Evolutionary conservation across 202 grass and related monocot species (phyloP), one percentile per base, ranked within the genome.

Genomic region (Elaeis oleifera): DNA sequence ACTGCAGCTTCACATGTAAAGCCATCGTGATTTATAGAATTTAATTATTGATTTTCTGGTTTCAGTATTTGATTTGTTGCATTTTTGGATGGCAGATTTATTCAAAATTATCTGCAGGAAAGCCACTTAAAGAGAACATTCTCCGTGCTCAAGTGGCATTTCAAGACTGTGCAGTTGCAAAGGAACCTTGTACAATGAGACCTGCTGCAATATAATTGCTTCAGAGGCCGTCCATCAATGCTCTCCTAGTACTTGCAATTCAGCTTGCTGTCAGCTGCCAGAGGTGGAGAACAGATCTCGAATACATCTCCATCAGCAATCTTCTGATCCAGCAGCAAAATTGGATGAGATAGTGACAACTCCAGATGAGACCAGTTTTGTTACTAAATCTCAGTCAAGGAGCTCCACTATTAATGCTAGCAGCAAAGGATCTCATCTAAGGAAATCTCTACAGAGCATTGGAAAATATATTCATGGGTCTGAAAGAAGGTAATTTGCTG

Each of bases 401-500:
- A 81, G 49, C 51, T 25, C 62, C 57, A 83, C 54, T 21, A 48
- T 65, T 59, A 87, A 39, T 75, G 72, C 71, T 8, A 58, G 51
- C 11, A 83, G 68, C 51, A 90, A 76, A 85, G 90, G 90, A 68
- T 88, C 83, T 57, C 84, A 88, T 63, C 60, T 96, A 78, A 90
- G 78, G 60, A 96, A 87, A 74, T 96, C 90, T 55, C 83, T 96
- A 56, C 90, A 88, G 64, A 96, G 58, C 66, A 82, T 96, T 76
- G 90, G 90, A 63, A 88, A 79, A 74, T 75, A 90, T 50, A 96
- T 96, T 53, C 83, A 90, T 25, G 78, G 83, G 16, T 85, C 83
- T 9, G 83, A 90, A 59, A 96, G 66, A 80, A 96, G 83, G 90
- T 96, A 78, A 68, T 49, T 1, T n/a, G 26, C 22, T 6, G 18